phyloP scores from a whole-genome alignment of 2,329 filamentous ascomycete genomes.

The Dactylellina sp. region DNA sequence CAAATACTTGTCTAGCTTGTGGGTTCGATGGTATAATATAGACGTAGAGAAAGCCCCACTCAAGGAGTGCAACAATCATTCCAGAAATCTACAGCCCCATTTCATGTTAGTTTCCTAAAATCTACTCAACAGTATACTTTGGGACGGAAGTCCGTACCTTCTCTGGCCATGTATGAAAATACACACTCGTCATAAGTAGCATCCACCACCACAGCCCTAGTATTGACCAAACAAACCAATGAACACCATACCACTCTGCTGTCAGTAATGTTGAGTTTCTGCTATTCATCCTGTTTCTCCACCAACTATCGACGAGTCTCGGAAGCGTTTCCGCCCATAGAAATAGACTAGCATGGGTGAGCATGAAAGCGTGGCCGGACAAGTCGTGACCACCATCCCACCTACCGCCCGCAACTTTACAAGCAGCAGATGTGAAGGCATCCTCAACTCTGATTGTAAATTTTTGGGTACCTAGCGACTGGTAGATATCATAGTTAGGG shows the following conservation, averaged over 20 bases:
- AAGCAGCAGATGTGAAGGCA: slow-evolving; percentile 79
- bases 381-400: slow-evolving; percentile 98
- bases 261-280: slow-evolving; percentile 70
- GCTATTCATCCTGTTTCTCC: slow-evolving; percentile 64
- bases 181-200: slow-evolving; percentile 97
- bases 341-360: slow-evolving; percentile 85
- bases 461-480: slow-evolving; percentile 65
- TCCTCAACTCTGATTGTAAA: slow-evolving; percentile 65
- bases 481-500: slow-evolving; percentile 64
- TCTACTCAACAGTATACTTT: background rate
- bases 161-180: slow-evolving; percentile 98
- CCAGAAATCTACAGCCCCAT: too few relatives aligned
- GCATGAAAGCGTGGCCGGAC: slow-evolving; percentile 91
- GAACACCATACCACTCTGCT: slow-evolving; percentile 60
- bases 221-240: slow-evolving; percentile 69
- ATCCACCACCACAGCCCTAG: slow-evolving; percentile 87
- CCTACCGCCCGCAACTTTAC: slow-evolving; percentile 81
- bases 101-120: too few relatives aligned
- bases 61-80: slow-evolving; percentile 56
- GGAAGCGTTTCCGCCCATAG: slow-evolving; percentile 80
- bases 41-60: slow-evolving; percentile 59
- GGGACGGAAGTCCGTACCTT: slow-evolving; percentile 73
- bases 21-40: slow-evolving; percentile 53
- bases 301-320: slow-evolving; percentile 50
- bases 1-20: slow-evolving; percentile 40